These are phyloP conservation scores for Starmerella cellae DNA, from an alignment of 805 yeast genomes.

Conservation along the genomic window DNA sequence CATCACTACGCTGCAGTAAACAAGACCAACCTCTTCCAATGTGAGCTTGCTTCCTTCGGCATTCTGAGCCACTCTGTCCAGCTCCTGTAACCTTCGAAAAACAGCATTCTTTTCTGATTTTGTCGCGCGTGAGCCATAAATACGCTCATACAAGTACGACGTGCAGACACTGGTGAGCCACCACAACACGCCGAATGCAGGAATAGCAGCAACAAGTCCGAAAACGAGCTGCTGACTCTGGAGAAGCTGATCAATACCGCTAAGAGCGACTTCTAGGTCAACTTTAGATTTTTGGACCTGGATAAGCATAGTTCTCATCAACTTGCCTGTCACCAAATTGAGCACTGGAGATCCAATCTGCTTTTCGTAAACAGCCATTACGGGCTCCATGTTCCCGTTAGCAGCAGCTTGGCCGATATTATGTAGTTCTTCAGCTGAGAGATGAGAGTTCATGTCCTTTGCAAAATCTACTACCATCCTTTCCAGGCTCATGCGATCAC, in stretches of 20 bases:
- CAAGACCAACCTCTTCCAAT: slow-evolving; percentile 14
- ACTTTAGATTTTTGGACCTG: slow-evolving; percentile 95
- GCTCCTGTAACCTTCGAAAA: slow-evolving; percentile 5
- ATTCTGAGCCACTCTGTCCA: slow-evolving; percentile 16
- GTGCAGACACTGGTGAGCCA: slow-evolving; percentile 3
- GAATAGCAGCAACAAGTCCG: slow-evolving; percentile 80
- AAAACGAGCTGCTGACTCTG: slow-evolving; percentile 90
- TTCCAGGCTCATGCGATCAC: slow-evolving; percentile 70
- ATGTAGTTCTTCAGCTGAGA: slow-evolving; percentile 10
- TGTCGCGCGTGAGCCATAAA: slow-evolving; percentile 3
- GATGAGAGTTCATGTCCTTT: slow-evolving; percentile 25
- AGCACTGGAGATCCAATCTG: slow-evolving; percentile 60
- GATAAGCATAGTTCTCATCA: slow-evolving; percentile 64
- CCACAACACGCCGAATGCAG: slow-evolving; percentile 35
- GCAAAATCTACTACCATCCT: slow-evolving; percentile 76
- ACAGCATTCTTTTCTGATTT: not conserved
- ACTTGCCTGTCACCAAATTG: slow-evolving; percentile 51
- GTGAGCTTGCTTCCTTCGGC: not conserved
- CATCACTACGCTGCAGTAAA: slow-evolving; percentile 13
- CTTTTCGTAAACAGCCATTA: slow-evolving; percentile 67
- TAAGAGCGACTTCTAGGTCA: slow-evolving; percentile 80
- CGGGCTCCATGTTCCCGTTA: slow-evolving; percentile 64
- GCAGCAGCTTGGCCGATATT: slow-evolving; percentile 29
- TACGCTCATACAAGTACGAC: not conserved
- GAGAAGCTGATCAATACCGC: slow-evolving; percentile 78